Conservation (phyloP, 73 alveolate genomes). For the Paramecium biaurelia region DNA sequence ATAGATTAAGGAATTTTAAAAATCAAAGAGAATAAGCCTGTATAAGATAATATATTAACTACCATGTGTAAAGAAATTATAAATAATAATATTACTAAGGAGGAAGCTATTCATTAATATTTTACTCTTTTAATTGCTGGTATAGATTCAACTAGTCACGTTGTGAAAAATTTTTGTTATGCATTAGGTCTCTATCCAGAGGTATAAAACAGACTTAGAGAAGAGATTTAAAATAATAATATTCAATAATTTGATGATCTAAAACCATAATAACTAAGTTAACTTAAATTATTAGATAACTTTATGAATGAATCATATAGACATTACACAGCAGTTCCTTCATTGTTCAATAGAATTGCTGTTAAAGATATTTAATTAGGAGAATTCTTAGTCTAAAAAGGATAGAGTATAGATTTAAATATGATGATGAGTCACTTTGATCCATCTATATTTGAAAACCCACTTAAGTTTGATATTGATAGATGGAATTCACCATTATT, state of each 20-base stretch:
- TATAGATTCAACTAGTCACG: conserved; percentile 22
- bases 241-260: not conserved
- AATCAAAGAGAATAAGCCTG: not conserved
- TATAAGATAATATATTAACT: not conserved
- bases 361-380: conserved; percentile 25
- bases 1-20: not conserved
- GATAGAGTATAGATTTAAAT: conserved; percentile 36
- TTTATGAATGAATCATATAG: conserved; percentile 14
- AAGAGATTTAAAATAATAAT: not conserved
- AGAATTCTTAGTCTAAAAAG: not conserved
- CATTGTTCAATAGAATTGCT: conserved; percentile 5
- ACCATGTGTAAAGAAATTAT: not conserved
- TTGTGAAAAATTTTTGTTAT: not conserved
- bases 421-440: conserved; percentile 26
- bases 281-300: not conserved
- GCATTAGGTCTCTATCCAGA: conserved; percentile 28
- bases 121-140: conserved; percentile 41
- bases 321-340: conserved; percentile 11
- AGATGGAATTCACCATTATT: not conserved
- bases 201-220: not conserved
- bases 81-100: not conserved
- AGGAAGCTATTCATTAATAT: conserved; percentile 48
- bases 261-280: not conserved
- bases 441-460: not conserved
- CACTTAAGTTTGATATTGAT: conserved; percentile 44